Percentiles rank a stretch among this genome's conserved stretches.
These are phyloP conservation scores for Candida sithepensis DNA, from an alignment of 805 yeast species.

Conservation along the genomic window DNA sequence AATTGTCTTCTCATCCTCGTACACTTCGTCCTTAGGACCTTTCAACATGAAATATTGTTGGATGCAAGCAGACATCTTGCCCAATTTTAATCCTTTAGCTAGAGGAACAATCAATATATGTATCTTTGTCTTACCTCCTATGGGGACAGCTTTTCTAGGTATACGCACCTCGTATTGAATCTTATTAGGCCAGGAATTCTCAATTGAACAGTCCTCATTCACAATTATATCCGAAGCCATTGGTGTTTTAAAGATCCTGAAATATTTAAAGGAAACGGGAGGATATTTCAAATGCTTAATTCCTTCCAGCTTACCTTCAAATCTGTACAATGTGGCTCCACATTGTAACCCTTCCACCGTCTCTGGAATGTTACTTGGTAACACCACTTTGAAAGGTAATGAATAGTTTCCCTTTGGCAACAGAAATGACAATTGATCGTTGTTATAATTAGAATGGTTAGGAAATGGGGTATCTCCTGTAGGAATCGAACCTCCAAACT, in stretches of 20 bases:
- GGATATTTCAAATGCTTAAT: conserved; percentile 12
- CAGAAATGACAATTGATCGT: conserved; percentile 24
- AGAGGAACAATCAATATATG: conserved; percentile 44
- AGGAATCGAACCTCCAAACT: conserved; percentile 11
- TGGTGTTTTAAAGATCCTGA: conserved; percentile 43
- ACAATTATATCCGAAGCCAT: conserved; percentile 37
- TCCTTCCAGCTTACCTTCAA: conserved; percentile 28
- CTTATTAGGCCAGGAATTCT: conserved; percentile 51
- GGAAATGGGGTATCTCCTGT: conserved; percentile 34
- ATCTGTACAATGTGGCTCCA: conserved; percentile 40
- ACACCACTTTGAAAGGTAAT: conserved; percentile 40
- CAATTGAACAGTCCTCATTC: conserved; percentile 42
- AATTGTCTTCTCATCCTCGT: conserved; percentile 27
- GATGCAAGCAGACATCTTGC: conserved; percentile 31
- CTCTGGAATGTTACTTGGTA: conserved; percentile 47
- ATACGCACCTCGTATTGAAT: conserved; percentile 46
- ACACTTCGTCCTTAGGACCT: conserved; percentile 19
- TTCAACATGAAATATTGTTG: conserved; percentile 28
- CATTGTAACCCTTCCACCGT: conserved; percentile 47
- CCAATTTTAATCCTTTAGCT: conserved; percentile 40
- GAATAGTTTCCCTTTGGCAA: conserved; percentile 52
- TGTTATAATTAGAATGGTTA: conserved; percentile 8
- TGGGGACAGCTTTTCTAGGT: conserved; percentile 41
- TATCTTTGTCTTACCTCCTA: conserved; percentile 43
- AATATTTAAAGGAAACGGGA: conserved; percentile 28